Base-by-base conservation (phyloP, 805 yeast species). In the Kluyveromyces siamensis region DNA sequence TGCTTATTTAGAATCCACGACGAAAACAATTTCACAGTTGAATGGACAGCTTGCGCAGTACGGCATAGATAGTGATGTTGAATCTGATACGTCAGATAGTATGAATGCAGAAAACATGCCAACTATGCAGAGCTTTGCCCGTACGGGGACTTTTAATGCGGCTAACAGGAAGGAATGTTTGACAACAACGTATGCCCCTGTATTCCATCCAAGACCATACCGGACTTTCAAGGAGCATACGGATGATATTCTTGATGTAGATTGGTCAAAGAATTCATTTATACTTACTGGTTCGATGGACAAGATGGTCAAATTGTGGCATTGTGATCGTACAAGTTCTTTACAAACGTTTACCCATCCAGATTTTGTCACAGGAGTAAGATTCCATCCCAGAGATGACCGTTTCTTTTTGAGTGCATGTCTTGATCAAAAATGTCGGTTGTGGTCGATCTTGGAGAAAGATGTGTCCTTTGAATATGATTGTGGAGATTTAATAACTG, bases 211-310 rank as follows among this genome's bases (percentile, higher is more conserved):
- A 3, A 62, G 60, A 10, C 96, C 97, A 0, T 61, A 73, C 14
- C 72, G 77, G 30, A 74, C 74, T 13, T 84, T 80, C 52, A 65
- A 62, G 40, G 93, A 86, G 16, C 97, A 91, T 64, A 65, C 76
- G 0, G 77, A 76, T 42, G 84, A 87, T 50, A 74, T 91, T 14
- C 63, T 87, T n/a, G 79, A 85, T 10, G 60, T 90, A 35, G 87
- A 86, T 57, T 90, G 97, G 97, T 84, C 95, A 46, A 83, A 83
- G 56, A 89, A 88, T 66, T 83, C 83, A 61, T 90, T 90, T 56
- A 62, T 91, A 30, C 62, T 88, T 1, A 74, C 93, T 0, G 82
- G 93, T 3, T 84, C 95, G 1, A 84, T 86, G 83, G 98, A 90
- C 66, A 76, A 79, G 53, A 83, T 95, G 0, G 95, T 81, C 2